Conservation (phyloP, 257 asterid species). For the Cruciata laevipes region DNA sequence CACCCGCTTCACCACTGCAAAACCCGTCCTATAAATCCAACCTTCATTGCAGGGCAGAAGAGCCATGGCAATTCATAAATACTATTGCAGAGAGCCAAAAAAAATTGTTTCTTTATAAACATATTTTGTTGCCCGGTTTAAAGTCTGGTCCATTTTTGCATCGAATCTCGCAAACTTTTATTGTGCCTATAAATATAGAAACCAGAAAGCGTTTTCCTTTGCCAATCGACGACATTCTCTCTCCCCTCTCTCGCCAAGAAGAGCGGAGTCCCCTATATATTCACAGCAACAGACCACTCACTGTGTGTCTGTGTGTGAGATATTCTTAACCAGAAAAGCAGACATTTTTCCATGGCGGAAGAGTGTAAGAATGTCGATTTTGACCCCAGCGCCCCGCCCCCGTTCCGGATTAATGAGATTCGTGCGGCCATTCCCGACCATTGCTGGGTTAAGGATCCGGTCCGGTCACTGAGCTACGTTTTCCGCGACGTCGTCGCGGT, state of each 20-base stretch:
- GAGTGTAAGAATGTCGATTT: slow-evolving; percentile 14
- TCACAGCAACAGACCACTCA: neutral
- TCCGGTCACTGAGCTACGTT: slow-evolving; percentile 34
- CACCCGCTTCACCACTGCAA: neutral
- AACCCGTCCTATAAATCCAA: neutral
- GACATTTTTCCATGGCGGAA: neutral
- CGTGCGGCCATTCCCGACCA: slow-evolving; percentile 41
- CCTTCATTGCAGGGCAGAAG: neutral
- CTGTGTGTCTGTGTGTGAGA: neutral
- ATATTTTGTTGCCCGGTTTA: neutral
- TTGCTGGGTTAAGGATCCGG: slow-evolving; percentile 37
- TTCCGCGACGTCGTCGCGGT: slow-evolving; percentile 27
- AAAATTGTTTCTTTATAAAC: neutral
- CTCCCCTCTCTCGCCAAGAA: slow-evolving; percentile 17
- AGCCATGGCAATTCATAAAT: neutral
- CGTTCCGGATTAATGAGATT: slow-evolving; percentile 33
- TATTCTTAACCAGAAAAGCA: neutral
- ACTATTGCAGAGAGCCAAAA: neutral
- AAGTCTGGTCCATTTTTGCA: neutral
- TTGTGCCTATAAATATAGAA: neutral
- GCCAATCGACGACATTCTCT: neutral
- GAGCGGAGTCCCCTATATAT: neutral
- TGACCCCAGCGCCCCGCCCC: slow-evolving; percentile 34
- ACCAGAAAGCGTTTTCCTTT: neutral
- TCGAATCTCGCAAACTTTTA: neutral